Evolutionary conservation across 768 basidiomycete genomes (phyloP).

Genomic region (Cytidiella melzeri): DNA sequence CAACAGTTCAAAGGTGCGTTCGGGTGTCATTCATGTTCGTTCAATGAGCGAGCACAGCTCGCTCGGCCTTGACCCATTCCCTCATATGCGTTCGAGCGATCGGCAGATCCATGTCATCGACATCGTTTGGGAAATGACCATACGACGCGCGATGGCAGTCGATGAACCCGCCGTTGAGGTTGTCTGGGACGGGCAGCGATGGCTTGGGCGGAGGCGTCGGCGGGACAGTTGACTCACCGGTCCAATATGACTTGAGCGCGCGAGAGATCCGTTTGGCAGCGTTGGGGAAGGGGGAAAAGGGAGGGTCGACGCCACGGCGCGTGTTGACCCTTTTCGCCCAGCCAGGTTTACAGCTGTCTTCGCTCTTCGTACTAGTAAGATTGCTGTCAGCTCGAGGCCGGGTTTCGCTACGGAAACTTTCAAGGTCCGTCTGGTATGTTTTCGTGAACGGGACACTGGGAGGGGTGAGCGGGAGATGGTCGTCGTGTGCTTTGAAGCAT

Average conservation of each 20-base stretch:
- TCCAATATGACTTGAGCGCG: constrained; percentile 28
- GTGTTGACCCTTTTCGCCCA: constrained; percentile 41
- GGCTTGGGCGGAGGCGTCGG: constrained; percentile 14
- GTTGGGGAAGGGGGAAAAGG: constrained; percentile 34
- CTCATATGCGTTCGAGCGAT: constrained; percentile 47
- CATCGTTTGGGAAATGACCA: constrained; percentile 34
- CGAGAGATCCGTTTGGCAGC: constrained; percentile 18
- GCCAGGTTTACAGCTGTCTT: constrained; percentile 32
- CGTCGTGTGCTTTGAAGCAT: constrained; percentile 2
- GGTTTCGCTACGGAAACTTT: not conserved
- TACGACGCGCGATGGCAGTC: constrained; percentile 14
- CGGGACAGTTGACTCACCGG: constrained; percentile 21
- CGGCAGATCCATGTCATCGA: constrained; percentile 46
- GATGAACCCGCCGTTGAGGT: constrained; percentile 8
- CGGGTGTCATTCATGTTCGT: not conserved
- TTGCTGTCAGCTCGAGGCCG: constrained; percentile 12
- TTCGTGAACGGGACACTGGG: not conserved
- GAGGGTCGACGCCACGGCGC: constrained; percentile 53
- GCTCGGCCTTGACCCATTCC: constrained; percentile 27
- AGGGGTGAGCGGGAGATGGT: not conserved
- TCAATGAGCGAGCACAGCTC: not conserved
- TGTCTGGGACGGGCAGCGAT: not conserved
- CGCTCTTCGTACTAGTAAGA: constrained; percentile 15
- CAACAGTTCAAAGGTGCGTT: not conserved
- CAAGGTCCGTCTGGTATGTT: not conserved